Base-by-base conservation (phyloP, 2,329 filamentous ascomycete species). In the Lecanoromycetidae sp. region DNA sequence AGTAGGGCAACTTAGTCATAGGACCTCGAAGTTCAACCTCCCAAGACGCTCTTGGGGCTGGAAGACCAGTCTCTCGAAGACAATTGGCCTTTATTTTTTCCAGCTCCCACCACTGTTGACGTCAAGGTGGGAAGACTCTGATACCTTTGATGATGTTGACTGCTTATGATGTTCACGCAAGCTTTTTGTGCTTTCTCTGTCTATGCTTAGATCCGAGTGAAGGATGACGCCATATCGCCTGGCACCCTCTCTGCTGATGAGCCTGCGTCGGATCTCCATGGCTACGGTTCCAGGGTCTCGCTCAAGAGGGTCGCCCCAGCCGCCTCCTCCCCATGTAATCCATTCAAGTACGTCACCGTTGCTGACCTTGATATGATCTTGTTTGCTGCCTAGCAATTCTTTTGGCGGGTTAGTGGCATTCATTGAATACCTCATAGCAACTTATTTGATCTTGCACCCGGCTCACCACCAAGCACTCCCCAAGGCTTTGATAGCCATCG, bases 291-390 rank as follows among this genome's bases (percentile, higher is more conserved):
- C 58, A 0, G 65, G 59, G 0, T 70, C 66, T 0, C 70, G 62
- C 0, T 63, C 65, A 5, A 72, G 57, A 0, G 68, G 65, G 55
- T 72, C 68, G 26, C 69, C 70, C 10, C 72, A 62, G 2, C 70
- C 69, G 19, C 68, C 70, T 23, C 68, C 70, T 37, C 69, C 69
- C 69, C 69, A 72, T 4, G 70, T 72, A 25, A 70, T 63, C 66
- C 66, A 72, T 57, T 72, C 69, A 4, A 72, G 64, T 1, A 71
- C 60, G 50, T 74, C 70, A 10, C 64, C 68, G 1, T 65, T 66
- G 27, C 64, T 57, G 1, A 72, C 69, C 13, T 62, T 61, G 22
- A 73, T 55, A 52, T 71, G 64, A 52, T 73, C 70, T 51, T 67
- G 69, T 54, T 73, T 72, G n/a, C 63, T 67, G 8, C 66, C 63